Base-by-base conservation (phyloP, 306 rosid genomes). In the Cucurbita moschata region DNA sequence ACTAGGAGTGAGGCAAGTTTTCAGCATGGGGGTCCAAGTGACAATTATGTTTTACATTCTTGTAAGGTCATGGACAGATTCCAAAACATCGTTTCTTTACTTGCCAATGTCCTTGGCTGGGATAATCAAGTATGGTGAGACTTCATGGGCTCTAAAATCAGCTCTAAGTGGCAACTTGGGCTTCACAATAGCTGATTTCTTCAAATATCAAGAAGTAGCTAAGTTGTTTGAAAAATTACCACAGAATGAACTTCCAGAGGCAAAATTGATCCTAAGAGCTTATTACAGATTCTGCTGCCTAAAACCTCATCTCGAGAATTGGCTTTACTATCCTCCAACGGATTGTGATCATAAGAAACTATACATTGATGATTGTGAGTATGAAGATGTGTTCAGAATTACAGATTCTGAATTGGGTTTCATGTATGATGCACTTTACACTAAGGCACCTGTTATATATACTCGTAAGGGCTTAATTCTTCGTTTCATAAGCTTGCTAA, bases 351-450 rank as follows among this genome's bases (percentile, higher is more conserved):
- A 82, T 0, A 57, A 19, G 0, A 60, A 81, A 46, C 81, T 84
- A 80, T 64, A 86, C 10, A 62, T 83, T 1, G 79, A 81, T 7
- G 76, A 84, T 50, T 37, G 78, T 8, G 54, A 77, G 0, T 50
- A 37, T 21, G 83, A 80, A 49, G 87, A 86, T 0, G 79, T 80
- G 68, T 87, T 90, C 76, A 55, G 64, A 19, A 85, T 83, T 69
- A 76, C 88, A 15, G 96, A 90, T 64, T 67, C 79, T 7, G 91
- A 90, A 71, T 73, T 87, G 16, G 76, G 93, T 47, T 87, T 87
- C 84, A 86, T 90, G 91, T 90, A 87, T 55, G 92, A 87, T 74
- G 91, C 82, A 4, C 70, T 87, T 53, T 87, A 90, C 81, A 87
- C 96, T 4, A 90, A 90, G 77, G 86, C 88, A 0, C 85, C 82